Conservation (phyloP, 441 rosid species). For the Lepidium campestre region DNA sequence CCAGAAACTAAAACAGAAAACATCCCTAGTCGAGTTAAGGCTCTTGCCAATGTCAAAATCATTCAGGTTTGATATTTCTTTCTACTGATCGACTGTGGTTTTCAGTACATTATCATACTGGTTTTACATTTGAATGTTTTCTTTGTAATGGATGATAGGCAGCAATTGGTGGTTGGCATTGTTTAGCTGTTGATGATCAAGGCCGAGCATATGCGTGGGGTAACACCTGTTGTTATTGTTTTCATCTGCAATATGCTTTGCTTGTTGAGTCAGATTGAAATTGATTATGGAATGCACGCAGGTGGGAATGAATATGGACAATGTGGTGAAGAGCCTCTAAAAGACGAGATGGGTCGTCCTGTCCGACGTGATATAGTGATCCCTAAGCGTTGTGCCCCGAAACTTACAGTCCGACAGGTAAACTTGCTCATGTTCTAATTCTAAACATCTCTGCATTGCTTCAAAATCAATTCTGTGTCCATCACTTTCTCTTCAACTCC, state of each 20-base stretch:
- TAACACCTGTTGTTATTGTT: conserved; percentile 17
- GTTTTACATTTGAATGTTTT: conserved; percentile 9
- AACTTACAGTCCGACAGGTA: conserved; percentile 87
- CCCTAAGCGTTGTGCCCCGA: conserved; percentile 89
- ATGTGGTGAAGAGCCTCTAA: conserved; percentile 92
- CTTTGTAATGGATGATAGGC: conserved; percentile 45
- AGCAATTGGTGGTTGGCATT: conserved; percentile 99
- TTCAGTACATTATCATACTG: background rate
- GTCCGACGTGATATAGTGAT: conserved; percentile 81
- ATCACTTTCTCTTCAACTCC: background rate
- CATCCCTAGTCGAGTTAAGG: conserved; percentile 77
- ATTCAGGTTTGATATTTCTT: conserved; percentile 55
- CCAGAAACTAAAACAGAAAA: conserved; percentile 85
- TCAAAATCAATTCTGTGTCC: background rate
- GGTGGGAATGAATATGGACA: conserved; percentile 99
- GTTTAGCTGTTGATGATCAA: conserved; percentile 96
- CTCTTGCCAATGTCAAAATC: conserved; percentile 68
- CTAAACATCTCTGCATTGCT: background rate
- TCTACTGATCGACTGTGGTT: background rate
- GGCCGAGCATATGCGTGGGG: conserved; percentile 98
- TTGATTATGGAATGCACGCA: conserved; percentile 15
- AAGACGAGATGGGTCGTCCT: conserved; percentile 77
- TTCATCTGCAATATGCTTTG: background rate
- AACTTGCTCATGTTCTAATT: background rate
- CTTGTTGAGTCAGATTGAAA: background rate